These are phyloP conservation scores for Seiridium unicorne DNA, from an alignment of 2,329 filamentous ascomycete species.

Conservation along the genomic window DNA sequence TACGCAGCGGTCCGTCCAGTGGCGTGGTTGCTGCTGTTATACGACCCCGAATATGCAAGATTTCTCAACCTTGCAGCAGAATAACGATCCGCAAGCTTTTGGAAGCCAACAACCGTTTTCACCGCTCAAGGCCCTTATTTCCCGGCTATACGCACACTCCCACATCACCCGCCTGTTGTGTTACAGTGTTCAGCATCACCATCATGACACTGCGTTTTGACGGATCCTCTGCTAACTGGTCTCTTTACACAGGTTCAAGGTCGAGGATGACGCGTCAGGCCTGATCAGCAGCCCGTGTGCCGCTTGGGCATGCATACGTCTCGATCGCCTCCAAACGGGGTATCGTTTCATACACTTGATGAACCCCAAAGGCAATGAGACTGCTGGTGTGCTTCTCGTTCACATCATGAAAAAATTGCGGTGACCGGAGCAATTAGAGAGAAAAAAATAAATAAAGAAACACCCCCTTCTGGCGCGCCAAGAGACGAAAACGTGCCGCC, in stretches of 20 bases:
- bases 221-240: constrained; percentile 16
- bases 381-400: constrained; percentile 49
- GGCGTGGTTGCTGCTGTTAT: constrained; percentile 13
- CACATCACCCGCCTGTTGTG: not conserved
- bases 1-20: constrained; percentile 23
- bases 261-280: constrained; percentile 46
- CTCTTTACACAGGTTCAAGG: constrained; percentile 44
- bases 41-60: constrained; percentile 2
- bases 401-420: constrained; percentile 47
- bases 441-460: no score
- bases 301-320: constrained; percentile 58
- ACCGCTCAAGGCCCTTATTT: constrained; percentile 11
- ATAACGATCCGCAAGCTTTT: not conserved
- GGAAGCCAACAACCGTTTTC: constrained; percentile 4
- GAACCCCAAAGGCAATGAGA: constrained; percentile 42
- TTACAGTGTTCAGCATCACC: not conserved
- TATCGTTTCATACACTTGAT: constrained; percentile 54
- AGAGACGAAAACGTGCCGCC: not conserved
- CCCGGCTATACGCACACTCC: not conserved
- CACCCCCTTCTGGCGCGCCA: not conserved
- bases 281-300: constrained; percentile 36
- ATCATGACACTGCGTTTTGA: not conserved
- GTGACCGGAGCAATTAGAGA: constrained; percentile 16
- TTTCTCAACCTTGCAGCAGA: not conserved
- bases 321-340: constrained; percentile 54